Evolutionary conservation across 1,139 yeast genomes (phyloP), one percentile per base, ranked within the genome.

Genomic region (Candida albicans): DNA sequence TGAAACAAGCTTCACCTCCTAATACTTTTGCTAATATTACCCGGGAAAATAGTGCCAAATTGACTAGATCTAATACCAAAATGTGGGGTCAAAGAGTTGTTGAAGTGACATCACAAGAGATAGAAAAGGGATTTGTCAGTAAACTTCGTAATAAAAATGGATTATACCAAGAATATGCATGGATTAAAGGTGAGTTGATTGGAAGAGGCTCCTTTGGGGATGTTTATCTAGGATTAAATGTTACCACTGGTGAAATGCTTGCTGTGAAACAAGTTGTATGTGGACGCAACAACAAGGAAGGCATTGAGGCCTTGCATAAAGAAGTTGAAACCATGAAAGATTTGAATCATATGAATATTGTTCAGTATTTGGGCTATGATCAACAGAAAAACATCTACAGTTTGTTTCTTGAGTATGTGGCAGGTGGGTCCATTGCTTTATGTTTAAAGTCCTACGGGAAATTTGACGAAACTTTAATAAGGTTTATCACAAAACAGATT

Each of bases 161-260:
- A 9, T 79, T 81, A 38, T 80, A 80, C 55, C 86, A 85, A 55
- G 96, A 89, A 63, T 90, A 91, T 70, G 95, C 93, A 0, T 95
- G 99, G 99, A 87, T 95, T 42, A 90, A 90, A 61, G 99, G 99
- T 73, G 98, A 91, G 57, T 73, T 93, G 50, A 89, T 95, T 47
- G 99, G 99, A 1, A 81, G 91, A 47, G 99, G 99, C 0, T 91
- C 97, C 0, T 95, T 91, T 72, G 99, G 99, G n/a, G 84, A 88
- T 36, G 99, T 95, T 1, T 93, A 79, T 58, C 73, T 95, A 47
- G 98, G 96, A 1, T 75, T 95, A 57, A 95, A 95, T 62, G 95
- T 90, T 12, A 93, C 98, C 0, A 90, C 96, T 0, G 98, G 99
- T 44, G 99, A 95, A 57, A 91, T 95, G 96, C 84, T 95, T 68